Conservation (phyloP, 2,329 filamentous ascomycete genomes). For the Stemphylium vesicarium region DNA sequence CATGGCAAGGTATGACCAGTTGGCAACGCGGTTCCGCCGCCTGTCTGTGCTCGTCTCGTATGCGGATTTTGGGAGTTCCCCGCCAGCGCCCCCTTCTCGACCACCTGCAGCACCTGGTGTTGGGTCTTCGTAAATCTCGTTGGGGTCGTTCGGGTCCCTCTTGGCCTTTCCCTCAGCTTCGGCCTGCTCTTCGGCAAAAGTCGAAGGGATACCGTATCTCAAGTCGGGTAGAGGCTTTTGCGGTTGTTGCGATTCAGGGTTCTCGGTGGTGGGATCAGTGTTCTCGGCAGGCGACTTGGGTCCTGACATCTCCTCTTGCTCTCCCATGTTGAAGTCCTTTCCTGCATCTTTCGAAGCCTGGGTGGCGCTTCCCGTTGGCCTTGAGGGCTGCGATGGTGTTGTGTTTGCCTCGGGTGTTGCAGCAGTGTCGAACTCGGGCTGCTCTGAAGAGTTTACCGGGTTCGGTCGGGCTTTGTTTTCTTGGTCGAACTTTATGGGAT, state of each 20-base stretch:
- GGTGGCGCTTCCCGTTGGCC: slow-evolving; percentile 28
- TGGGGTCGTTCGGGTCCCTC: slow-evolving; percentile 36
- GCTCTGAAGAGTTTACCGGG: slow-evolving; percentile 40
- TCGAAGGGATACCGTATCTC: slow-evolving; percentile 93
- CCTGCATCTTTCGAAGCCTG: slow-evolving; percentile 22
- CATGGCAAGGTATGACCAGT: slow-evolving; percentile 72
- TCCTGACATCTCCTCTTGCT: slow-evolving; percentile 48
- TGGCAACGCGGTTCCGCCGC: slow-evolving; percentile 76
- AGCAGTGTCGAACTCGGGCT: slow-evolving; percentile 42
- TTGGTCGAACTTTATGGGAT: slow-evolving; percentile 49
- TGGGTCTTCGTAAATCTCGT: slow-evolving; percentile 63
- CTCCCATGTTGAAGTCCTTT: slow-evolving; percentile 28
- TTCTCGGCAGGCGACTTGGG: slow-evolving; percentile 44
- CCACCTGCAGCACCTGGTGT: slow-evolving; percentile 51
- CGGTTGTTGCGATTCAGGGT: slow-evolving; percentile 54
- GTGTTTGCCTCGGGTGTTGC: slow-evolving; percentile 27
- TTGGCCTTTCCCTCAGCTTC: slow-evolving; percentile 47
- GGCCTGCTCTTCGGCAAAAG: slow-evolving; percentile 74
- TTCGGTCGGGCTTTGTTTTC: slow-evolving; percentile 30
- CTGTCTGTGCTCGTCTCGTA: slow-evolving; percentile 92
- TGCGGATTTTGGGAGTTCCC: slow-evolving; percentile 75
- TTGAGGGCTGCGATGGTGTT: slow-evolving; percentile 31
- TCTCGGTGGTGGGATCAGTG: slow-evolving; percentile 49
- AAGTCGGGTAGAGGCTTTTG: slow-evolving; percentile 80
- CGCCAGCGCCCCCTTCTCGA: slow-evolving; percentile 57